A percentile compares a stretch with the other conserved stretches of the same genome.
Conservation (phyloP, 2,329 filamentous ascomycete species). For the Meredithiella fracta region DNA sequence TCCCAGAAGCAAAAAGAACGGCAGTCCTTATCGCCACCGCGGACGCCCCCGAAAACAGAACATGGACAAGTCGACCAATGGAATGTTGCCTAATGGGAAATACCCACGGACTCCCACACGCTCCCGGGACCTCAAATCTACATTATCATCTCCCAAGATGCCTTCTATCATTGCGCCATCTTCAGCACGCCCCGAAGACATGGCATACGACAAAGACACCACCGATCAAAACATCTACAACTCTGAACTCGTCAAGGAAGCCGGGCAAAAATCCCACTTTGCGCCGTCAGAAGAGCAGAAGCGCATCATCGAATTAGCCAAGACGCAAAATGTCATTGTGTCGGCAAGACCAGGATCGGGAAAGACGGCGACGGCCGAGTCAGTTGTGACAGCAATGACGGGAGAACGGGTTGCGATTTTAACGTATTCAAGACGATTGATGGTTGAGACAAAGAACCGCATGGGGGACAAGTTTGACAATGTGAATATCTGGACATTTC, state of each 20-base stretch:
- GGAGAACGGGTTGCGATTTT: conserved; percentile 17
- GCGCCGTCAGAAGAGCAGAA: conserved; percentile 19
- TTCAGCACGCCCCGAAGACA: no score
- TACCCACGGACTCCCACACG: no score
- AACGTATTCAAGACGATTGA: conserved; percentile 19
- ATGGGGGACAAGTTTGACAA: conserved; percentile 15
- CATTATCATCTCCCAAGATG: no score
- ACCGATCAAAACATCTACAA: not conserved
- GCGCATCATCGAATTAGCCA: conserved; percentile 17
- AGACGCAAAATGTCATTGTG: conserved; percentile 19
- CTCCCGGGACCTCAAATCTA: no score
- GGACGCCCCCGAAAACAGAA: no score
- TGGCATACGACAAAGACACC: not conserved
- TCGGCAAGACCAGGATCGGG: conserved; percentile 22
- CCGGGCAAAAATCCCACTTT: not conserved
- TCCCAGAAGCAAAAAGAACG: no score
- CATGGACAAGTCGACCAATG: no score
- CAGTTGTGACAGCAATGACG: conserved; percentile 16
- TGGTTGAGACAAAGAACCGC: conserved; percentile 17
- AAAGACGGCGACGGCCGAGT: conserved; percentile 21
- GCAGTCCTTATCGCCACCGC: no score
- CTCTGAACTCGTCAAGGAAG: not conserved
- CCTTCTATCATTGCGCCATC: no score
- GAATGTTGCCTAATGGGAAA: no score
- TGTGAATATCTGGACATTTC: conserved; percentile 19